Percentiles rank a stretch among this genome's conserved stretches.
Evolutionary conservation across 1,284 basidiomycete genomes (phyloP).

Genomic region (Apiotrichum brassicae): DNA sequence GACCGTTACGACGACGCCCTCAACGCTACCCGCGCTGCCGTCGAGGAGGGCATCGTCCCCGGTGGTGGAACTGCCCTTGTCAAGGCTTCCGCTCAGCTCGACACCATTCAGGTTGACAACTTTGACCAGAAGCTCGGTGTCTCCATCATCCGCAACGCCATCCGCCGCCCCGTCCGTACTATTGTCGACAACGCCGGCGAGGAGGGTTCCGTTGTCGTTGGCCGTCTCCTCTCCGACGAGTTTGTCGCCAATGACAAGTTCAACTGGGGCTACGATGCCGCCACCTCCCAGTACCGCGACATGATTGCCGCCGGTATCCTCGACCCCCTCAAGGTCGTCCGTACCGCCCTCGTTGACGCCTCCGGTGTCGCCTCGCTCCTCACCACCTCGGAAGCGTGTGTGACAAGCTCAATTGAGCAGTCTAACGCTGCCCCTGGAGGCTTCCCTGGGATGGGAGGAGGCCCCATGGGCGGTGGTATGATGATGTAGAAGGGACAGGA

Average conservation of each 20-base stretch:
- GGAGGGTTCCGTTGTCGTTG: conserved; percentile 88
- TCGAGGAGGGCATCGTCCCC: conserved; percentile 95
- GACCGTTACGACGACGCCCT: conserved; percentile 97
- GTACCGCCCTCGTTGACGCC: conserved; percentile 85
- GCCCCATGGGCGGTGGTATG: no score
- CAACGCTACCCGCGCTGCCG: conserved; percentile 93
- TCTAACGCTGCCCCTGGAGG: no score
- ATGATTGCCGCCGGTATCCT: conserved; percentile 93
- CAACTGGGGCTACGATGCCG: conserved; percentile 82
- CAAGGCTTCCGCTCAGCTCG: conserved; percentile 79
- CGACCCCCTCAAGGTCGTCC: conserved; percentile 86
- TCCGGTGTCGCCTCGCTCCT: conserved; percentile 76
- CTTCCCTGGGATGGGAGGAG: no score
- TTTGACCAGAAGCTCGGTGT: conserved; percentile 98
- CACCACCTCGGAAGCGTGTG: conserved; percentile 86
- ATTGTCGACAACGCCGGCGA: conserved; percentile 95
- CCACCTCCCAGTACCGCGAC: conserved; percentile 84
- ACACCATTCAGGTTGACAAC: conserved; percentile 74
- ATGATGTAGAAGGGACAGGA: no score
- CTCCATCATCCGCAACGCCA: conserved; percentile 80
- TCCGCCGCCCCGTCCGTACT: conserved; percentile 75
- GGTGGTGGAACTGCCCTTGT: conserved; percentile 78
- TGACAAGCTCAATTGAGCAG: conserved; percentile 48
- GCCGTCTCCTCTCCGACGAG: conserved; percentile 58
- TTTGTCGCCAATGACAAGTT: conserved; percentile 54